These are phyloP conservation scores for Blastomyces parvus DNA, from an alignment of 2,329 filamentous ascomycete species.

Conservation along the genomic window DNA sequence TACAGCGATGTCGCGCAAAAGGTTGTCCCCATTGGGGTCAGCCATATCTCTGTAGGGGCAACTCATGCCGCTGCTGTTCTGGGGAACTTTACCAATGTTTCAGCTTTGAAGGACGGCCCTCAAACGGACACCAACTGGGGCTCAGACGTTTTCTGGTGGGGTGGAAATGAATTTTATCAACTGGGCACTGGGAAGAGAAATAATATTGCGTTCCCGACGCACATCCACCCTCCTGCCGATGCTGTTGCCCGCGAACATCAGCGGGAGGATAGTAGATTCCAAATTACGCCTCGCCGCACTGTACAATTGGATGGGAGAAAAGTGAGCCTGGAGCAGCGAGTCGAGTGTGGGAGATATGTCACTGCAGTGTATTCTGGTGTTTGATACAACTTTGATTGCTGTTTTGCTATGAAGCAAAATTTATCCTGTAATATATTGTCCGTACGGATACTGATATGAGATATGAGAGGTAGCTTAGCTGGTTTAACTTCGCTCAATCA, in stretches of 20 bases:
- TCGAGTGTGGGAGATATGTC: slow-evolving; percentile 75
- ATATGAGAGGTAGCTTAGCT: not conserved
- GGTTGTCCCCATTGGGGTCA: slow-evolving; percentile 67
- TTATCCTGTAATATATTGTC: slow-evolving; percentile 6
- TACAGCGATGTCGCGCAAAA: slow-evolving; percentile 65
- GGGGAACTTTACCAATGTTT: slow-evolving; percentile 65
- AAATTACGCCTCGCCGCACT: slow-evolving; percentile 68
- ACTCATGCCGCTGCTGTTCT: slow-evolving; percentile 77
- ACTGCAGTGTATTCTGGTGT: slow-evolving; percentile 71
- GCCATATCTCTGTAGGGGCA: slow-evolving; percentile 62
- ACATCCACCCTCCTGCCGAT: slow-evolving; percentile 65
- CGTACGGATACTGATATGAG: not conserved
- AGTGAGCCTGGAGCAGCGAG: slow-evolving; percentile 70
- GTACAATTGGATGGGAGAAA: slow-evolving; percentile 60
- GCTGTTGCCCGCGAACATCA: slow-evolving; percentile 53
- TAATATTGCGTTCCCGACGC: slow-evolving; percentile 64
- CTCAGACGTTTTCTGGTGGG: slow-evolving; percentile 84
- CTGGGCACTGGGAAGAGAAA: slow-evolving; percentile 82
- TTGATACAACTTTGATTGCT: slow-evolving; percentile 22
- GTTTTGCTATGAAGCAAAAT: not conserved
- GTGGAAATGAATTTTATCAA: slow-evolving; percentile 88
- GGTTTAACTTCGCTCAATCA: not conserved
- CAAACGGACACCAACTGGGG: slow-evolving; percentile 70
- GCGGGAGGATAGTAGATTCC: slow-evolving; percentile 62
- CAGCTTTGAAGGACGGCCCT: slow-evolving; percentile 41